phyloP scores from a whole-genome alignment of 2,329 filamentous ascomycete genomes.

The Pezicula radicicola region DNA sequence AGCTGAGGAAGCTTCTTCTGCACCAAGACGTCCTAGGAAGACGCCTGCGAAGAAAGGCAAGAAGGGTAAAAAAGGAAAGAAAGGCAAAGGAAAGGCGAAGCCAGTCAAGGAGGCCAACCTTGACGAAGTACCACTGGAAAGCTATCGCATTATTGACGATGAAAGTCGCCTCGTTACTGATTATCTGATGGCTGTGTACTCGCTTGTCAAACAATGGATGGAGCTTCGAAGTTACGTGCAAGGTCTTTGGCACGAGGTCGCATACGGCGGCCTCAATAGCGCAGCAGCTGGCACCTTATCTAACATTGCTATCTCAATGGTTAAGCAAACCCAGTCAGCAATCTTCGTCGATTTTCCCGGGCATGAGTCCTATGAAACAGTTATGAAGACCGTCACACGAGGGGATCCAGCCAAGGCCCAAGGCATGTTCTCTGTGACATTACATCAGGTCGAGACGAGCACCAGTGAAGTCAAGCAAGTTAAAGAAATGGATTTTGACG shows the following conservation, averaged over 20 bases:
- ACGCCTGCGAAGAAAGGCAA: slow-evolving; percentile 18
- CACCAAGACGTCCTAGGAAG: slow-evolving; percentile 10
- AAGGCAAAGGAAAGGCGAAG: slow-evolving; percentile 22
- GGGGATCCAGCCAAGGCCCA: slow-evolving; percentile 32
- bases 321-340: slow-evolving; percentile 32
- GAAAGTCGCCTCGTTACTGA: slow-evolving; percentile 33
- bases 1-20: slow-evolving; percentile 6
- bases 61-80: slow-evolving; percentile 28
- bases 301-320: slow-evolving; percentile 38
- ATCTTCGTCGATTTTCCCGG: slow-evolving; percentile 45
- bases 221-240: slow-evolving; percentile 38
- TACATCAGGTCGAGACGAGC: slow-evolving; percentile 16
- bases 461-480: slow-evolving; percentile 11
- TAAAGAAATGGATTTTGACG: slow-evolving; percentile 27
- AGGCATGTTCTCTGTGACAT: slow-evolving; percentile 18
- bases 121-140: slow-evolving; percentile 40
- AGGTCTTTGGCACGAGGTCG: slow-evolving; percentile 39
- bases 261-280: slow-evolving; percentile 40
- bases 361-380: slow-evolving; percentile 38
- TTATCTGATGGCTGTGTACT: slow-evolving; percentile 41
- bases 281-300: slow-evolving; percentile 42
- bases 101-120: slow-evolving; percentile 21
- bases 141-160: slow-evolving; percentile 40
- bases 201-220: slow-evolving; percentile 33
- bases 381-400: slow-evolving; percentile 38